Evolutionary conservation across 106 monocot species (phyloP).

Genomic region (Dioscorea dumetorum): DNA sequence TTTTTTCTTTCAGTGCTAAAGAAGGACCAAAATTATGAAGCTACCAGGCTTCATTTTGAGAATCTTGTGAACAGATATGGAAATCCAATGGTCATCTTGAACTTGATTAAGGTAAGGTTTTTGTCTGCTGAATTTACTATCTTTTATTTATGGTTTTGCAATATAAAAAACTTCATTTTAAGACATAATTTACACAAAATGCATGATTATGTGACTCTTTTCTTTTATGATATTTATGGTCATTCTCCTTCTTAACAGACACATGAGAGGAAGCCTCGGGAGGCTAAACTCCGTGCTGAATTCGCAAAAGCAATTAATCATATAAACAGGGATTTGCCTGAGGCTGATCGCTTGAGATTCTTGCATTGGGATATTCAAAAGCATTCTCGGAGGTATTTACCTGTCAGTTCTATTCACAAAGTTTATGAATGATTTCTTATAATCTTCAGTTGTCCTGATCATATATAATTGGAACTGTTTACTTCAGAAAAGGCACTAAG

Average conservation of each 20-base stretch:
- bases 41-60: slow-evolving; percentile 92
- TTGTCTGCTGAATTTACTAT: neutral
- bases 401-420: neutral
- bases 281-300: slow-evolving; percentile 72
- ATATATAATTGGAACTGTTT: neutral
- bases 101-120: slow-evolving; percentile 79
- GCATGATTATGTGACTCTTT: too few relatives aligned
- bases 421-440: too few relatives aligned
- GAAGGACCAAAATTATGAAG: slow-evolving; percentile 70
- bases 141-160: too few relatives aligned
- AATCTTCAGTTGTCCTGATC: too few relatives aligned
- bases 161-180: too few relatives aligned
- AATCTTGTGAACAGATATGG: slow-evolving; percentile 89
- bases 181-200: too few relatives aligned
- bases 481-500: slow-evolving; percentile 49
- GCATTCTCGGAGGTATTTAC: slow-evolving; percentile 52
- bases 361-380: slow-evolving; percentile 65
- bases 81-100: slow-evolving; percentile 83
- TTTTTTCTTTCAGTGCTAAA: slow-evolving; percentile 46
- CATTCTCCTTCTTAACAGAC: slow-evolving; percentile 18
- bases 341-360: slow-evolving; percentile 54
- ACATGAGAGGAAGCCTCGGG: slow-evolving; percentile 71
- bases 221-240: too few relatives aligned
- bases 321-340: slow-evolving; percentile 53
- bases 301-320: slow-evolving; percentile 68